These are phyloP conservation scores for Immersiella caudata DNA, from an alignment of 495 filamentous ascomycete species.

Conservation along the genomic window DNA sequence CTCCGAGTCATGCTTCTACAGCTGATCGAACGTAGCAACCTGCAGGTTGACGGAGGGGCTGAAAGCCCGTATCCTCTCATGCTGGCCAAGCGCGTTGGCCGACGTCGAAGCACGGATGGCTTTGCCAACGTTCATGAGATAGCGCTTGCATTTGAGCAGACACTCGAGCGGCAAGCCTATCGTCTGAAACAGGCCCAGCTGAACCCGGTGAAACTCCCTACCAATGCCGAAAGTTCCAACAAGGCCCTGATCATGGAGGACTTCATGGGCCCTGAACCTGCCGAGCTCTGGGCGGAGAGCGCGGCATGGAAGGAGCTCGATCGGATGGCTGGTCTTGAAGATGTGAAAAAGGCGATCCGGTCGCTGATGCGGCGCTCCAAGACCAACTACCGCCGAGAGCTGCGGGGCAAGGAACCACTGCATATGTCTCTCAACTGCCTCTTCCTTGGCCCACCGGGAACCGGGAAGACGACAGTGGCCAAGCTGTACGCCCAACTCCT, in stretches of 20 bases:
- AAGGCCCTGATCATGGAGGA: slow-evolving; percentile 62
- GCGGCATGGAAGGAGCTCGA: slow-evolving; percentile 64
- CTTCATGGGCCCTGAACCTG: slow-evolving; percentile 68
- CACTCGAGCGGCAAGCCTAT: too few relatives aligned
- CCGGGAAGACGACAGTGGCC: slow-evolving; percentile 76
- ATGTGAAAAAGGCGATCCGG: slow-evolving; percentile 64
- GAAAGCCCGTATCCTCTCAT: too few relatives aligned
- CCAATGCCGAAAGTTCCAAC: too few relatives aligned
- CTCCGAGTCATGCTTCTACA: too few relatives aligned
- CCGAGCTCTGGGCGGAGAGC: slow-evolving; percentile 49
- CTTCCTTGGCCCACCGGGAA: slow-evolving; percentile 71
- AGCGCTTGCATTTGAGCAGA: too few relatives aligned
- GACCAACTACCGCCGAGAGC: slow-evolving; percentile 63
- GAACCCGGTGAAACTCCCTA: too few relatives aligned
- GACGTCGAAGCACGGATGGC: too few relatives aligned
- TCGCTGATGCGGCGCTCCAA: slow-evolving; percentile 60
- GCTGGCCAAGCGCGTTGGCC: too few relatives aligned
- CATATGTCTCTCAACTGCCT: slow-evolving; percentile 66
- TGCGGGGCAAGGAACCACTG: slow-evolving; percentile 58
- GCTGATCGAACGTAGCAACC: too few relatives aligned
- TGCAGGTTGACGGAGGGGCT: too few relatives aligned
- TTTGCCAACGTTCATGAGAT: too few relatives aligned
- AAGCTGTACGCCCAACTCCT: slow-evolving; percentile 72
- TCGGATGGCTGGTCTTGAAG: slow-evolving; percentile 58
- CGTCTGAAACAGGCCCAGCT: too few relatives aligned